Percentiles rank a stretch among this genome's conserved stretches.
Evolutionary conservation across 352 stramenopile species (phyloP).

Genomic region (Blastocystis sp.): DNA sequence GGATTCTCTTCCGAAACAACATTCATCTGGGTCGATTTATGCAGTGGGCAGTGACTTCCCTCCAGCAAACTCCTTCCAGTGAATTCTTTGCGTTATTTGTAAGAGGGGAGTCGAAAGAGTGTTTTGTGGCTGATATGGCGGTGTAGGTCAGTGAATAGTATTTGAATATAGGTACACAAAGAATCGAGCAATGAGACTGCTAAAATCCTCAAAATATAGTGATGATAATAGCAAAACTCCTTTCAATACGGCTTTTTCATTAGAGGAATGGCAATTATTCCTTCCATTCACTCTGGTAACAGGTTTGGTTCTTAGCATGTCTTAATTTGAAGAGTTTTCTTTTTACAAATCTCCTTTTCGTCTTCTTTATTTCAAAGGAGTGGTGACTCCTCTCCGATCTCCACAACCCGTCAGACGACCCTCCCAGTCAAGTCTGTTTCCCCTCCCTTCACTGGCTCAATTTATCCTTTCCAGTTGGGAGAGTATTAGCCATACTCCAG

Average conservation of each 20-base stretch:
- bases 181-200: constrained; percentile 41
- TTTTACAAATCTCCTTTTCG: constrained; percentile 36
- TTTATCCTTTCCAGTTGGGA: constrained; percentile 4
- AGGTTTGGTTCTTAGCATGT: background rate
- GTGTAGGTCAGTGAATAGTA: background rate
- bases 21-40: constrained; percentile 44
- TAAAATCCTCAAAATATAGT: constrained; percentile 56
- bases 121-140: constrained; percentile 42
- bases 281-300: constrained; percentile 51
- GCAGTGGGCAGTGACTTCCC: constrained; percentile 42
- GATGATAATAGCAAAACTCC: constrained; percentile 50
- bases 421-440: background rate
- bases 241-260: background rate
- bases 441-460: background rate
- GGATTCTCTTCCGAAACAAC: constrained; percentile 47
- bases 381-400: background rate
- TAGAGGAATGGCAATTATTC: constrained; percentile 29
- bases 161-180: constrained; percentile 14
- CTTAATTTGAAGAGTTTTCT: background rate
- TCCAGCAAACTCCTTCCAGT: background rate
- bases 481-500: background rate
- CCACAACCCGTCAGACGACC: background rate
- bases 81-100: constrained; percentile 54
- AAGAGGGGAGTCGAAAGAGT: background rate
- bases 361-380: constrained; percentile 19